phyloP scores from a whole-genome alignment of 2,329 filamentous ascomycete species.

The Exophiala sp. region DNA sequence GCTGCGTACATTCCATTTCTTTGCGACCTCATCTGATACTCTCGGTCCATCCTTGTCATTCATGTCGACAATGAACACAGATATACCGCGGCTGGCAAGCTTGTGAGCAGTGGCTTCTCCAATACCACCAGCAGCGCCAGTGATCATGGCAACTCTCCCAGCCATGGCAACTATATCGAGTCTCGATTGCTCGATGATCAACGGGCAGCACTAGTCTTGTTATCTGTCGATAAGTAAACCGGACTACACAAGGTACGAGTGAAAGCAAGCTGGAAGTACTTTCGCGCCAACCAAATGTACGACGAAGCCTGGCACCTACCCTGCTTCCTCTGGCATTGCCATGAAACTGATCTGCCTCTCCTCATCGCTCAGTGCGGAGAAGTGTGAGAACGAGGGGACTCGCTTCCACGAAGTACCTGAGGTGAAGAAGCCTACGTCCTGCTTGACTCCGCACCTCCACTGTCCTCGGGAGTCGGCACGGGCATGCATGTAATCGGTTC shows the following conservation, averaged over 20 bases:
- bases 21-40: constrained; percentile 14
- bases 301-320: not conserved
- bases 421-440: too few relatives aligned
- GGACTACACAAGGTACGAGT: not conserved
- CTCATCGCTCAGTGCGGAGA: not conserved
- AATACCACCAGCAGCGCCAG: constrained; percentile 20
- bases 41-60: constrained; percentile 9
- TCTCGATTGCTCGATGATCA: not conserved
- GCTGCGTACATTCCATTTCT: constrained; percentile 16
- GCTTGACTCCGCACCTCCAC: too few relatives aligned
- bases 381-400: not conserved
- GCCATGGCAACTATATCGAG: constrained; percentile 6
- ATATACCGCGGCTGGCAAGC: constrained; percentile 18
- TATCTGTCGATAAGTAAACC: not conserved
- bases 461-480: too few relatives aligned
- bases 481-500: too few relatives aligned
- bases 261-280: not conserved
- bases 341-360: not conserved
- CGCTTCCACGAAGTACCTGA: too few relatives aligned
- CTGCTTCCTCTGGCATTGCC: not conserved
- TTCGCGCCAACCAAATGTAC: not conserved
- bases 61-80: constrained; percentile 17
- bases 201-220: not conserved
- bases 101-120: constrained; percentile 19
- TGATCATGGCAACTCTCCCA: constrained; percentile 18